phyloP scores from a whole-genome alignment of 2,329 filamentous ascomycete species.

The Fusarium phyllophilum region DNA sequence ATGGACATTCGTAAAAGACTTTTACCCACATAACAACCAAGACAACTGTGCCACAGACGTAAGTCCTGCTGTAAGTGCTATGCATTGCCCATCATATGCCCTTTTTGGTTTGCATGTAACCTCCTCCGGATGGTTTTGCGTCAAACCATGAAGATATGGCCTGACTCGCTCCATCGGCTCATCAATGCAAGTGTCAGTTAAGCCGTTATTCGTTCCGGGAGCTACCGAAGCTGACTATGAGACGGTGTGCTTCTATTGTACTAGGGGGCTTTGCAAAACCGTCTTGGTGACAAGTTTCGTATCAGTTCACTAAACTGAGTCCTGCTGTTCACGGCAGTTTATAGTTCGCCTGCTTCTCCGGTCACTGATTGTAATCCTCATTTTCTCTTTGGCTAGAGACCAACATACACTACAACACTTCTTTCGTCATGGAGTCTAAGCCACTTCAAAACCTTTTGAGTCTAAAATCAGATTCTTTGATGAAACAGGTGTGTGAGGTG shows the following conservation, averaged over 20 bases:
- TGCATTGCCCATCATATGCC: neutral
- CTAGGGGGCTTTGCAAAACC: neutral
- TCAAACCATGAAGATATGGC: neutral
- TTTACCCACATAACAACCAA: neutral
- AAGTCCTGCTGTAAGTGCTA: neutral
- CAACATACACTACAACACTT: too few species aligned
- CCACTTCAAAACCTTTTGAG: neutral
- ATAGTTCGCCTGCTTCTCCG: neutral
- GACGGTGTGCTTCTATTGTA: neutral
- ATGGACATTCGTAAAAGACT: neutral
- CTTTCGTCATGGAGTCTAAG: neutral
- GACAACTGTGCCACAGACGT: neutral
- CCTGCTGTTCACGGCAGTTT: neutral
- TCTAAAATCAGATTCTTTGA: neutral
- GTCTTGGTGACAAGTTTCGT: neutral
- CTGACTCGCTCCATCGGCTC: neutral
- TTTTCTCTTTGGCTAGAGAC: neutral
- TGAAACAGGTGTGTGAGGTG: neutral
- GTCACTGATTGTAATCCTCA: neutral
- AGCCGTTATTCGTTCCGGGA: neutral
- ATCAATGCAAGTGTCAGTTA: neutral
- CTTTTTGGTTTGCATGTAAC: neutral
- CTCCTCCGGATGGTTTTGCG: neutral
- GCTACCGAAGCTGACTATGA: neutral
- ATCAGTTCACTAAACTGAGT: neutral